A percentile compares a stretch with the other conserved stretches of the same genome.
These are phyloP conservation scores for Elsinoe fawcettii DNA, from an alignment of 2,329 filamentous ascomycete genomes.

Conservation along the genomic window DNA sequence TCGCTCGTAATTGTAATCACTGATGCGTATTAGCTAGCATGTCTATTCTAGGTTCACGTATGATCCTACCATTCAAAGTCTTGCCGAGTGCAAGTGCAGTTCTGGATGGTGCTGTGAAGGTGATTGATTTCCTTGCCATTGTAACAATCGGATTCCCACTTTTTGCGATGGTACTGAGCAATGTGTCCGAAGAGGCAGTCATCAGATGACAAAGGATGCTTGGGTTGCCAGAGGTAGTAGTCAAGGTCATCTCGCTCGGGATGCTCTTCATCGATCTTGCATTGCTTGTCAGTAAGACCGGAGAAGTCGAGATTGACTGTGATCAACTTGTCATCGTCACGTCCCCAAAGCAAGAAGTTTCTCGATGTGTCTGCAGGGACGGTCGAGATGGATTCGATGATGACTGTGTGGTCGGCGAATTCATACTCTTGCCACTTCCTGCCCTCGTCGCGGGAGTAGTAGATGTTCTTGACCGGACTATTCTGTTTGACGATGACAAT, in stretches of 20 bases:
- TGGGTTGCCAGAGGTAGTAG: constrained; percentile 81
- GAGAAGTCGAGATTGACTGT: constrained; percentile 86
- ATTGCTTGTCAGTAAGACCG: constrained; percentile 62
- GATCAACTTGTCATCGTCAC: constrained; percentile 52
- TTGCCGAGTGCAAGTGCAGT: constrained; percentile 73
- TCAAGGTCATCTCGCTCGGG: constrained; percentile 53
- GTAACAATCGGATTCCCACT: constrained; percentile 67
- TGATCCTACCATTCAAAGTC: constrained; percentile 83
- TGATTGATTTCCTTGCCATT: constrained; percentile 64
- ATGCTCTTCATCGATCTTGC: constrained; percentile 57
- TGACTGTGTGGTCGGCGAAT: constrained; percentile 61
- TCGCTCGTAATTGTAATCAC: constrained; percentile 89
- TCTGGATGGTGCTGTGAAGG: constrained; percentile 60
- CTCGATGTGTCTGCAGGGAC: constrained; percentile 80
- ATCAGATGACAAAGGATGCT: constrained; percentile 68
- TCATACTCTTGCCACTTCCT: constrained; percentile 66
- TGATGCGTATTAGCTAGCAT: constrained; percentile 30
- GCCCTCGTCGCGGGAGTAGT: constrained; percentile 77
- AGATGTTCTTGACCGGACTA: constrained; percentile 58
- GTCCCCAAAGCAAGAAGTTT: constrained; percentile 87
- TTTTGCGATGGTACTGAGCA: constrained; percentile 86
- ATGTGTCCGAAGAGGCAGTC: constrained; percentile 90
- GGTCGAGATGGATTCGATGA: constrained; percentile 74
- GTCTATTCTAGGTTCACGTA: background rate
- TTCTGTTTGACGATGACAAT: constrained; percentile 75